Base-by-base conservation (phyloP, 257 asterid genomes). In the Craterostigma plantagineum region DNA sequence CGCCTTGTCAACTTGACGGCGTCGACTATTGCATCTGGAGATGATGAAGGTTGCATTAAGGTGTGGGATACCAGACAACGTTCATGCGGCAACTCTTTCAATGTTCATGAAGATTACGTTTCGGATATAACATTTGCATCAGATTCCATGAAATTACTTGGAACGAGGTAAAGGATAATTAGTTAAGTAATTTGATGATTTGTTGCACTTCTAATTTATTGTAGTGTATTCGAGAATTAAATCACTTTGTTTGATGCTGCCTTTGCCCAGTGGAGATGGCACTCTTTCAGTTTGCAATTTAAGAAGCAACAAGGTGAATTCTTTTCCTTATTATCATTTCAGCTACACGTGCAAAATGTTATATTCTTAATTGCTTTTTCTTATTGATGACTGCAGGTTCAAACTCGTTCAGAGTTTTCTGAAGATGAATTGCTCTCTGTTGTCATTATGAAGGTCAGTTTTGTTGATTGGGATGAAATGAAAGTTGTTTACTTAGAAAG, bases 31-130 rank as follows among this genome's bases (percentile, higher is more conserved):
- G 97, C 94, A 16, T 86, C 97, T 10, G 97, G 94, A 40, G 96
- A 81, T 42, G 94, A 86, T 54, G 77, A 67, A 12, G 94, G 96
- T 33, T 81, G 87, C 49, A 59, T 86, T 18, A 86, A 86, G 96
- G 96, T 82, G 11, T 87, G 95, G 95, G 92, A 82, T 63, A 82
- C 91, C 53, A 60, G 98, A 10, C 93, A 87, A 58, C 77, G 80
- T 34, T 68, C 91, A 52, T 87, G 95, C 70, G 69, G 75, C 65
- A 67, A 56, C 69, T 14, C 95, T 54, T 79, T 68, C 59, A 45
- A 58, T 48, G 76, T 62, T 40, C 98, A 87, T 45, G 81, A 79
- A 54, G 98, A 82, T 16, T 76, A 75, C 65, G 77, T 87, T 58
- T 76, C 98, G 49, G 93, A 87, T 57, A 72, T 87, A 63, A 79